Evolutionary conservation across 129 eudicot genomes (phyloP).

Genomic region (Solidago caesia): DNA sequence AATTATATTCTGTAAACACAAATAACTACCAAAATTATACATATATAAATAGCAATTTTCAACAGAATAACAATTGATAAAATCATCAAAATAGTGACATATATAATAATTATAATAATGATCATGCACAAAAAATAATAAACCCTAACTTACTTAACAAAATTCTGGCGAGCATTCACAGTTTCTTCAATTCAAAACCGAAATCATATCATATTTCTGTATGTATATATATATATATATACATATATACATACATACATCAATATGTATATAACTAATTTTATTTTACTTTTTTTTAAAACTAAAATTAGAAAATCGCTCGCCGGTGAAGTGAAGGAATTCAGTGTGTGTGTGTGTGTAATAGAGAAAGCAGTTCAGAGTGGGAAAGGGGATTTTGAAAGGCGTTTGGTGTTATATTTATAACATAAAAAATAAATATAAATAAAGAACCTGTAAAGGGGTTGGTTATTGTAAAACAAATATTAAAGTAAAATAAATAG

Average conservation of each 20-base stretch:
- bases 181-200: conserved; percentile 6
- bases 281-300: not conserved
- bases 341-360: not conserved
- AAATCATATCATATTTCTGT: conserved; percentile 14
- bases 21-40: too few species aligned
- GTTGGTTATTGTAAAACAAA: too few species aligned
- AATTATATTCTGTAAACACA: not conserved
- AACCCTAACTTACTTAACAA: conserved; percentile 3
- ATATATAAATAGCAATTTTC: too few species aligned
- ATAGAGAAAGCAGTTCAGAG: conserved; percentile 6
- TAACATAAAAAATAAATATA: conserved; percentile 4
- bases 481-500: too few species aligned
- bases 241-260: not conserved
- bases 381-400: conserved; percentile 53
- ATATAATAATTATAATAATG: too few species aligned
- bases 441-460: too few species aligned
- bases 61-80: too few species aligned
- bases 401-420: conserved; percentile 34
- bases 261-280: not conserved
- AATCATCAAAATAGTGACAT: too few species aligned
- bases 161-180: conserved; percentile 10
- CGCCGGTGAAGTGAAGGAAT: not conserved
- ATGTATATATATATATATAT: not conserved
- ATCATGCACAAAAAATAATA: not conserved
- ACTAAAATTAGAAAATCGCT: not conserved